Evolutionary conservation across 2,329 filamentous ascomycete species (phyloP).

Genomic region (Aspergillus japonicus): DNA sequence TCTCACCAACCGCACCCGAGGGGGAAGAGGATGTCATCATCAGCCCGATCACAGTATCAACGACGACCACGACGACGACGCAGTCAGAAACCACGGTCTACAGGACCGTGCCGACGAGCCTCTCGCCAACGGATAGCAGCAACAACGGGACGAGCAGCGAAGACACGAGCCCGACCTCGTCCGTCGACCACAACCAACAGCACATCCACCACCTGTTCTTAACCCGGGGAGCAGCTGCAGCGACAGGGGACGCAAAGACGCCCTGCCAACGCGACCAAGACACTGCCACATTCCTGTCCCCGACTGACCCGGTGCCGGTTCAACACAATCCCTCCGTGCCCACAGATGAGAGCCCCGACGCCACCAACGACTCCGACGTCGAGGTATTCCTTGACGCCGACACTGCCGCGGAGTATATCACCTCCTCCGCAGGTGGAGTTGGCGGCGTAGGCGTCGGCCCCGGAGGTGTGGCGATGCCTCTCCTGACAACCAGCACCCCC

Average conservation of each 20-base stretch:
- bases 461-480: neutral
- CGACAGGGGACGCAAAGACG: neutral
- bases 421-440: neutral
- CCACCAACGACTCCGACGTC: slow-evolving; percentile 11
- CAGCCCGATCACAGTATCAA: neutral
- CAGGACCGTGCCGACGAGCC: neutral
- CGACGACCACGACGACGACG: neutral
- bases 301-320: neutral
- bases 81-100: neutral
- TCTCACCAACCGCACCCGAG: neutral
- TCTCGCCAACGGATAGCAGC: neutral
- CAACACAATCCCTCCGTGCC: neutral
- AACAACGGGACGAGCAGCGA: neutral
- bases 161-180: neutral
- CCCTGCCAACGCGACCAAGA: slow-evolving; percentile 7
- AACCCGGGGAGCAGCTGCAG: neutral
- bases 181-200: neutral
- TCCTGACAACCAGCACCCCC: slow-evolving; percentile 6
- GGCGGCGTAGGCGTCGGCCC: neutral
- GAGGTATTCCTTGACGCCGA: slow-evolving; percentile 22
- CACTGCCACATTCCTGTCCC: slow-evolving; percentile 11
- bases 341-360: neutral
- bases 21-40: neutral
- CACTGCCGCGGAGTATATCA: slow-evolving; percentile 1
- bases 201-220: neutral